Percentiles rank a stretch among this genome's conserved stretches.
Evolutionary conservation across 2,329 filamentous ascomycete species (phyloP).

Genomic region (Plenodomus lindquistii): DNA sequence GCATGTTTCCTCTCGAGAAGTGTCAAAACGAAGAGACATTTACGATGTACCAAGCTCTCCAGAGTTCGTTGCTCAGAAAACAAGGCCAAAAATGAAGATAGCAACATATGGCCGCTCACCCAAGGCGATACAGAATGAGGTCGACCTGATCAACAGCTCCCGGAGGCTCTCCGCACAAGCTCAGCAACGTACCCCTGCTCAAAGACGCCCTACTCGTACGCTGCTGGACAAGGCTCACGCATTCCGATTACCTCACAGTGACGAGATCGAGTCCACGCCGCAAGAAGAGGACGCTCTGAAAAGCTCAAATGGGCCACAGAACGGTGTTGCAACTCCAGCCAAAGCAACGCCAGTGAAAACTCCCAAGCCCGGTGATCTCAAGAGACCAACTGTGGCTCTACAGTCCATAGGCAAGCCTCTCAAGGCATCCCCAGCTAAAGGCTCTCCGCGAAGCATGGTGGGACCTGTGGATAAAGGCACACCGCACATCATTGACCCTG

Average conservation of each 20-base stretch:
- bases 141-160: conserved; percentile 13
- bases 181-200: neutral
- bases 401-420: neutral
- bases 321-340: neutral
- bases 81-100: conserved; percentile 13
- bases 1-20: conserved; percentile 1
- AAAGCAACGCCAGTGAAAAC: neutral
- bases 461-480: neutral
- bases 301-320: neutral
- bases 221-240: conserved; percentile 7
- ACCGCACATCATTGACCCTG: neutral
- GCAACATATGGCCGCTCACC: conserved; percentile 21
- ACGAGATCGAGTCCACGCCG: conserved; percentile 16
- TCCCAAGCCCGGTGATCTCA: neutral
- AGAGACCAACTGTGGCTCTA: neutral
- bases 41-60: conserved; percentile 23
- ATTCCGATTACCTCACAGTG: conserved; percentile 8
- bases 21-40: conserved; percentile 13
- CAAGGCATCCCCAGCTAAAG: neutral
- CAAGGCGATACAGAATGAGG: conserved; percentile 8
- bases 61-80: conserved; percentile 11
- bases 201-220: neutral
- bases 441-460: neutral
- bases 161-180: conserved; percentile 1
- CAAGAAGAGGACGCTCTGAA: conserved; percentile 4